Conservation (phyloP, 352 stramenopile species). For the Pythium myriotylum region DNA sequence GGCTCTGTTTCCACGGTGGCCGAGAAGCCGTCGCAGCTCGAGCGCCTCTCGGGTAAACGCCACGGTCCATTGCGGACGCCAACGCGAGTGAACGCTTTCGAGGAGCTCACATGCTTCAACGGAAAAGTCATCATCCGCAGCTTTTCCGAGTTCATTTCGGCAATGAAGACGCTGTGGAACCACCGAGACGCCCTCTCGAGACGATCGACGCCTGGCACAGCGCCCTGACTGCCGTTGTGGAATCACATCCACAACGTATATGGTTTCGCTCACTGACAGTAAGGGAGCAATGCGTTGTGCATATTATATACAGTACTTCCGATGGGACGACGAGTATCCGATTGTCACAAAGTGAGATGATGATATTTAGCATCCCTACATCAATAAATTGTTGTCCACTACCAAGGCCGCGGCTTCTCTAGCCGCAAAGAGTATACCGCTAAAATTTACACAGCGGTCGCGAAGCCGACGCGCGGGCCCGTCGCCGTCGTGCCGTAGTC, state of each 20-base stretch:
- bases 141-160: conserved; percentile 17
- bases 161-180: conserved; percentile 16
- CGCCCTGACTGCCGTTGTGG: no score
- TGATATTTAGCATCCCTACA: no score
- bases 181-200: background rate
- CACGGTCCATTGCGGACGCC: background rate
- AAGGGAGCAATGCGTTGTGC: no score
- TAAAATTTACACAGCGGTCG: conserved; percentile 52
- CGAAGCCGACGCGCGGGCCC: conserved; percentile 88
- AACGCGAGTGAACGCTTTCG: conserved; percentile 17
- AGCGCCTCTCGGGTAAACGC: conserved; percentile 1
- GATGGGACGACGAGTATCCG: no score
- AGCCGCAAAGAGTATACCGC: no score
- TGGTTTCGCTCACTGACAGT: no score
- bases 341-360: no score
- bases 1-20: conserved; percentile 1
- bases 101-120: conserved; percentile 13
- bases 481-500: conserved; percentile 78
- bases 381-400: no score
- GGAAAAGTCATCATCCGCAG: conserved; percentile 15
- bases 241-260: no score
- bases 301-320: no score
- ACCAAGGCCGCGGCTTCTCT: no score
- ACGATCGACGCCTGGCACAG: no score
- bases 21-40: conserved; percentile 19